phyloP scores from a whole-genome alignment of 208 protist genomes.

The Trichomonas tenax region DNA sequence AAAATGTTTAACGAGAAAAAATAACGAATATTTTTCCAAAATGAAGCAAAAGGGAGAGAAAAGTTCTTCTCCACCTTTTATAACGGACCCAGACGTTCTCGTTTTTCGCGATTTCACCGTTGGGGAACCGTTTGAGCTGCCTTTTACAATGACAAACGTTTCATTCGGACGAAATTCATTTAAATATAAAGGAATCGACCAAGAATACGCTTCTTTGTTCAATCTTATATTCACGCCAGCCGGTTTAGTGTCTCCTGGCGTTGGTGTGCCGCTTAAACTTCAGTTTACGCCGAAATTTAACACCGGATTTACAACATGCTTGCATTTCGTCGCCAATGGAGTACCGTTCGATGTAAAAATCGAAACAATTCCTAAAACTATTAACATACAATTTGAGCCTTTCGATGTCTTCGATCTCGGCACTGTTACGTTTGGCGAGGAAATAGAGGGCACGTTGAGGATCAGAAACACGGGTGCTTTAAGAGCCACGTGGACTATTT shows the following conservation, averaged over 20 bases:
- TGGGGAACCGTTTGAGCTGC: neutral
- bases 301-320: neutral
- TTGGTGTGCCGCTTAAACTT: neutral
- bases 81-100: neutral
- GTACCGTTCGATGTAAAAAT: neutral
- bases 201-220: neutral
- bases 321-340: neutral
- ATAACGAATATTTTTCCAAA: no score
- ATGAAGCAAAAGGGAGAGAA: neutral
- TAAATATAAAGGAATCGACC: neutral
- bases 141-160: conserved; percentile 10
- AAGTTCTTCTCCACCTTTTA: neutral
- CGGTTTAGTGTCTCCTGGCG: neutral
- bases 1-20: no score
- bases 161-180: neutral
- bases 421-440: neutral
- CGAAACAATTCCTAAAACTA: neutral
- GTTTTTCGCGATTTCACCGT: conserved; percentile 3
- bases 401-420: conserved; percentile 16
- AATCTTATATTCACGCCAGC: neutral
- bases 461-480: neutral
- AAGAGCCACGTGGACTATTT: neutral
- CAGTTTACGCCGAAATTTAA: conserved; percentile 12
- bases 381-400: conserved; percentile 1
- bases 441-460: neutral